Conservation (phyloP, 2,329 filamentous ascomycete species). For the Fusarium marasasianum region DNA sequence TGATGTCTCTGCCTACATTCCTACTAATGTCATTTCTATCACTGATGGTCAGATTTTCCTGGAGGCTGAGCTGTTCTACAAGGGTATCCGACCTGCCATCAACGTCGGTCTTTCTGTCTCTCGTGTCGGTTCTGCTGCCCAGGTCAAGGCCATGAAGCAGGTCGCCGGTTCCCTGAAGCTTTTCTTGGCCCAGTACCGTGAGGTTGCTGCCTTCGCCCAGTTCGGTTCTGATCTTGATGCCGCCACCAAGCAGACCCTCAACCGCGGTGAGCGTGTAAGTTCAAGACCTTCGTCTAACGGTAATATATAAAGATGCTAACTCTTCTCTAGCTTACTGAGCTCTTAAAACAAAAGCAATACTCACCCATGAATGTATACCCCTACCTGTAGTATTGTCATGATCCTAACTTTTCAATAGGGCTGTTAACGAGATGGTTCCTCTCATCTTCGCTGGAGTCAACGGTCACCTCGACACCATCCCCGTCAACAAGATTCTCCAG, state of each 20-base stretch:
- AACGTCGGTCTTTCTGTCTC: conserved; percentile 99
- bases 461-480: conserved; percentile 88
- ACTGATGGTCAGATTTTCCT: conserved; percentile 99
- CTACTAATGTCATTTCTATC: conserved; percentile 99
- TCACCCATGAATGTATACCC: too few species aligned
- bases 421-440: conserved; percentile 99
- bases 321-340: conserved; percentile 78
- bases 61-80: conserved; percentile 99
- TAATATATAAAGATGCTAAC: conserved; percentile 29
- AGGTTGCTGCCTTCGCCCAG: conserved; percentile 98
- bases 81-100: conserved; percentile 99
- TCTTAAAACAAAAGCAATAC: too few species aligned
- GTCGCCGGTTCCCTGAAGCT: conserved; percentile 99
- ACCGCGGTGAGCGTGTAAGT: conserved; percentile 95
- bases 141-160: conserved; percentile 99
- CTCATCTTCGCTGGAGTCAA: conserved; percentile 99
- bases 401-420: conserved; percentile 43
- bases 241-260: conserved; percentile 97
- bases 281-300: not conserved
- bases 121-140: conserved; percentile 98
- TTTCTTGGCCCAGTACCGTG: conserved; percentile 99
- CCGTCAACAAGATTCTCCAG: conserved; percentile 87
- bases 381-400: too few species aligned
- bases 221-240: conserved; percentile 99
- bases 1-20: conserved; percentile 99